A percentile compares a stretch with the other conserved stretches of the same genome.
Evolutionary conservation across 2,329 filamentous ascomycete species (phyloP).

Genomic region (Pseudocercospora crystallina): DNA sequence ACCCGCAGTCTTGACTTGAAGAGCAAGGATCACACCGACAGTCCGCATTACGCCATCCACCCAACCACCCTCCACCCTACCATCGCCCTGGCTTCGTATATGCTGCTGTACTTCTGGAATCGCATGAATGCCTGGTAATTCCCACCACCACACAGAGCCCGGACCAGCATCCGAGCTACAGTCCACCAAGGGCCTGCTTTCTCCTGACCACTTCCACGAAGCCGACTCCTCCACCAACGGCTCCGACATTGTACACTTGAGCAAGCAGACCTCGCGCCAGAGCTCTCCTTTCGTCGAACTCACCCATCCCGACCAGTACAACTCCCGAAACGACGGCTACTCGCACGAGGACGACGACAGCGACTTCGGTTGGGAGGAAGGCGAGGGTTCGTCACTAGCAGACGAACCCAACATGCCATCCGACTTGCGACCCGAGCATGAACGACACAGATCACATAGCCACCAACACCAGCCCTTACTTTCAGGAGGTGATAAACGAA

Average conservation of each 20-base stretch:
- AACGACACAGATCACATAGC: constrained; percentile 11
- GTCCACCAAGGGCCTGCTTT: constrained; percentile 15
- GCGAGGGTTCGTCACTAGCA: constrained; percentile 26
- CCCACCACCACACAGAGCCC: constrained; percentile 5
- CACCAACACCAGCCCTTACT: constrained; percentile 54
- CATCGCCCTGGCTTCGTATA: not conserved
- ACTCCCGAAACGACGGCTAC: constrained; percentile 10
- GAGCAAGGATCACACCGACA: not conserved
- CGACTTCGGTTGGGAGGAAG: constrained; percentile 48
- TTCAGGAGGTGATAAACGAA: constrained; percentile 39
- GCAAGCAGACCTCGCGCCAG: constrained; percentile 31
- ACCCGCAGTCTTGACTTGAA: constrained; percentile 1
- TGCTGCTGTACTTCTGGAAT: constrained; percentile 7
- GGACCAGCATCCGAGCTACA: constrained; percentile 11
- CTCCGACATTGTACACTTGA: constrained; percentile 32
- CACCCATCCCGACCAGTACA: constrained; percentile 24
- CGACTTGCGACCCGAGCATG: constrained; percentile 43
- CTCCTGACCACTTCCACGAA: constrained; percentile 26
- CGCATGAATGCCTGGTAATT: constrained; percentile 31
- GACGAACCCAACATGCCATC: constrained; percentile 48
- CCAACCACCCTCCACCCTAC: not conserved
- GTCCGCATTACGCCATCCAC: constrained; percentile 1
- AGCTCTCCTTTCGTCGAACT: constrained; percentile 32
- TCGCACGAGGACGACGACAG: constrained; percentile 32
- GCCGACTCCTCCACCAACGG: constrained; percentile 22